Base-by-base conservation (phyloP, 2,329 filamentous ascomycete genomes). In the Hypoxylon sp. region DNA sequence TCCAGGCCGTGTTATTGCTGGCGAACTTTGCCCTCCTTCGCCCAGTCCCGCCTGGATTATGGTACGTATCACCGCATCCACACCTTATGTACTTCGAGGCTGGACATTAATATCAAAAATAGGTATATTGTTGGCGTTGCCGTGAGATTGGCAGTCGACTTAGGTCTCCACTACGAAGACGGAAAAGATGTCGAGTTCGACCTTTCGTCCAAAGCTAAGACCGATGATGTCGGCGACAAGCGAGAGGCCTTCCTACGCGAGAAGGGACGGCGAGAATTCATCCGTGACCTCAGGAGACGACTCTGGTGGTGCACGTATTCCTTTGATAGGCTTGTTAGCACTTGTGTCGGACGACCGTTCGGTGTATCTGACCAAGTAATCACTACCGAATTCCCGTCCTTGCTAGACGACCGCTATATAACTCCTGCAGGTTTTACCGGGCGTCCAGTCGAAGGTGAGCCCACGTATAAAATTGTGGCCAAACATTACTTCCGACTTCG, bases 241-340 rank as follows among this genome's bases (percentile, higher is more conserved):
- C 74, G 76, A 75, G 73, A 77, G 71, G 60, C 79, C 74, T 71
- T 80, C 75, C 68, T 79, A 81, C 75, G 85, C 80, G 85, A 92
- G 83, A 80, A 91, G 79, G 84, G 91, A 19, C 87, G 92, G 53
- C 87, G 93, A 63, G 89, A 97, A 79, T 98, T 94, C 87, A 86
- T 94, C 42, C 90, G 95, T 59, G 96, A 98, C 78, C 86, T 97
- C 70, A 90, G 94, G 57, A 87, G 95, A 63, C 88, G 95, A 33
- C 84, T 98, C 13, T 98, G 94, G 94, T 98, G 96, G 95, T 97
- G 94, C 81, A 94, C 94, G 1, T 98, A 98, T 80, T 95, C 93
- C 4, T 89, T 98, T 61, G 95, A 98, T 80, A 89, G 95, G n/a
- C 89, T 98, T 4, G 95, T 98, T 55, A 96, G 94, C 76, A 94